Percentiles rank a stretch among this genome's conserved stretches.
Conservation (phyloP, 192 early-diverging fungal genomes). For the Coemansia aciculifera region DNA sequence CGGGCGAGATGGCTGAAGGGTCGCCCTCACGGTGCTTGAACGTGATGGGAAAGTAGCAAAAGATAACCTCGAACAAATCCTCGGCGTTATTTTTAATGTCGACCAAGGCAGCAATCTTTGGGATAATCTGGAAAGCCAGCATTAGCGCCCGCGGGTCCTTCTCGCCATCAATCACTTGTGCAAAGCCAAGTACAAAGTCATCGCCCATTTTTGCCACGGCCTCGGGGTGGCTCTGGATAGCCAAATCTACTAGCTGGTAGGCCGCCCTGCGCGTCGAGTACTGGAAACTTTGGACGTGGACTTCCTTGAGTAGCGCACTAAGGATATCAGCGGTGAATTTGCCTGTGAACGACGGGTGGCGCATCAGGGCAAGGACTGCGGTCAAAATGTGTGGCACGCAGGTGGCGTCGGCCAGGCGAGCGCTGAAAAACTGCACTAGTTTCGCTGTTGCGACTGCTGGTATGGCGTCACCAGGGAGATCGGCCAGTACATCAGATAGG, state of each 20-base stretch:
- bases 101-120: slow-evolving; percentile 69
- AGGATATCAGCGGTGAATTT: slow-evolving; percentile 58
- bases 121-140: slow-evolving; percentile 78
- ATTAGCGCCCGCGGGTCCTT: slow-evolving; percentile 98
- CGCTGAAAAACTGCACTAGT: slow-evolving; percentile 73
- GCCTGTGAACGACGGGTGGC: slow-evolving; percentile 61
- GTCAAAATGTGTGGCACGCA: slow-evolving; percentile 67
- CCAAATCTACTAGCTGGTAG: slow-evolving; percentile 70
- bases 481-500: slow-evolving; percentile 63
- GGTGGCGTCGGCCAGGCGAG: slow-evolving; percentile 70
- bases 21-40: slow-evolving; percentile 96
- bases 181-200: slow-evolving; percentile 81
- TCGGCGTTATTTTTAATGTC: slow-evolving; percentile 80
- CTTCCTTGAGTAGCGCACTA: slow-evolving; percentile 68
- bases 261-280: slow-evolving; percentile 77
- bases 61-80: slow-evolving; percentile 95
- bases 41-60: slow-evolving; percentile 99
- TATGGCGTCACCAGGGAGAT: slow-evolving; percentile 35
- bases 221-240: slow-evolving; percentile 59
- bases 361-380: slow-evolving; percentile 62
- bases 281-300: slow-evolving; percentile 90
- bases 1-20: slow-evolving; percentile 91
- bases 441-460: slow-evolving; percentile 48
- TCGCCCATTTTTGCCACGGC: slow-evolving; percentile 66
- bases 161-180: slow-evolving; percentile 91